Conservation (phyloP, 768 basidiomycete species). For the Lactarius pseudohatsudake region DNA sequence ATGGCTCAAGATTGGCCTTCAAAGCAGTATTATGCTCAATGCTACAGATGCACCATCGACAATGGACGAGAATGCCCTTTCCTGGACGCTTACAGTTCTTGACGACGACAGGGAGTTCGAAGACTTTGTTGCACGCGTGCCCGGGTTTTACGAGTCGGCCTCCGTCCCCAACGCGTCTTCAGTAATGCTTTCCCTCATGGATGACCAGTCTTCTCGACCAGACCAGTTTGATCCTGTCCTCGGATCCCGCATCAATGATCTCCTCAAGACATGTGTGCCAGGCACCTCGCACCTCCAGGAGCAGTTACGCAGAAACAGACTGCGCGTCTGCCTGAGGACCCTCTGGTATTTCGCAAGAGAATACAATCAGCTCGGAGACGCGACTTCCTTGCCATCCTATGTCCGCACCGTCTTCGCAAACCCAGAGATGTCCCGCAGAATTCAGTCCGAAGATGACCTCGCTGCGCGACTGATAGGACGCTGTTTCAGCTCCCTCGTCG, state of each 20-base stretch:
- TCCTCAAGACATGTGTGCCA: constrained; percentile 9
- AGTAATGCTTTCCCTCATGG: constrained; percentile 1
- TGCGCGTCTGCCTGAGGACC: constrained; percentile 3
- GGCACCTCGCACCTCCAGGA: constrained; percentile 3
- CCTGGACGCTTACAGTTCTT: constrained; percentile 16
- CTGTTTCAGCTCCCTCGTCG: constrained; percentile 5
- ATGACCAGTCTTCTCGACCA: too few relatives aligned
- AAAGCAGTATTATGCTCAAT: not conserved
- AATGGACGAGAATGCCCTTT: not conserved
- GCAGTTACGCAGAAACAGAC: not conserved
- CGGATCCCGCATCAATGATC: constrained; percentile 8
- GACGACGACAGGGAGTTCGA: constrained; percentile 10
- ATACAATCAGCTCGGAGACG: not conserved
- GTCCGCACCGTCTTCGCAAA: not conserved
- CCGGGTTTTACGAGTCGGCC: constrained; percentile 7
- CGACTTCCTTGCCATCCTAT: not conserved
- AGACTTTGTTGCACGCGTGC: constrained; percentile 13
- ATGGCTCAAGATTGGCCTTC: constrained; percentile 9
- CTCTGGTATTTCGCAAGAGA: constrained; percentile 12
- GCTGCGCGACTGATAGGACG: not conserved
- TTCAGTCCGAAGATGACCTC: not conserved
- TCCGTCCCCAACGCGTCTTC: not conserved
- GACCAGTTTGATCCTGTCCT: constrained; percentile 8
- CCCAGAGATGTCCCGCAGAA: not conserved
- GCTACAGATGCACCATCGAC: not conserved